Base-by-base conservation (phyloP, 192 early-diverging fungal species). In the Entomortierella parvispora region DNA sequence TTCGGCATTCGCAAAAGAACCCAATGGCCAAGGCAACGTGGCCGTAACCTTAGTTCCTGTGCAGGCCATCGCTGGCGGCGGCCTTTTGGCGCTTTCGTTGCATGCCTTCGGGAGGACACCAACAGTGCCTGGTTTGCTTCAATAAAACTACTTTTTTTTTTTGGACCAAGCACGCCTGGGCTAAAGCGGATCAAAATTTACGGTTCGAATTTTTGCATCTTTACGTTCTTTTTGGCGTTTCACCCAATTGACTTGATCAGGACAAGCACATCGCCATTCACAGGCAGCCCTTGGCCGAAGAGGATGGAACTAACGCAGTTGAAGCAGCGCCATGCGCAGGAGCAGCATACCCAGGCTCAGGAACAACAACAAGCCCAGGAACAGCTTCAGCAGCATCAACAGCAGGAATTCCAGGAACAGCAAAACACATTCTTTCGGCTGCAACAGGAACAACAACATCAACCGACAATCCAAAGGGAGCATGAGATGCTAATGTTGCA, bases 401-500 rank as follows among this genome's bases (percentile, higher is more conserved):
- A 68, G 9, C 15, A 40, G 8, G 52, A 48, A 5, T 53, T 77
- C 2, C 74, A 68, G 55, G 65, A 77, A 7, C 65, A 64, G 37
- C 47, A 77, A 31, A 48, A 44, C 17, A 25, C 32, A 0, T 77
- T 37, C 49, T 47, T 63, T 44, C 58, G 31, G 8, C 40, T 77
- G 6, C 66, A 68, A 43, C 49, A 44, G 34, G 54, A 62, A 25
- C 58, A 46, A 42, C 50, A 47, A 3, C 74, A 77, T 25, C 65
- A 68, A 11, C 74, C 74, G 17, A 64, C 60, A 12, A 51, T 52
- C 6, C 42, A 44, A 1, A 51, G 65, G 2, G 74, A 68, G 6
- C 74, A 77, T 32, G 61, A 67, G 48, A 25, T 77, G 9, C 23
- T 77, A 20, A 77, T 77, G 74, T 28, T 68, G 18, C 60, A 77